Evolutionary conservation across 441 rosid species (phyloP), one percentile per base, ranked within the genome.

Genomic region (California macrophylla): DNA sequence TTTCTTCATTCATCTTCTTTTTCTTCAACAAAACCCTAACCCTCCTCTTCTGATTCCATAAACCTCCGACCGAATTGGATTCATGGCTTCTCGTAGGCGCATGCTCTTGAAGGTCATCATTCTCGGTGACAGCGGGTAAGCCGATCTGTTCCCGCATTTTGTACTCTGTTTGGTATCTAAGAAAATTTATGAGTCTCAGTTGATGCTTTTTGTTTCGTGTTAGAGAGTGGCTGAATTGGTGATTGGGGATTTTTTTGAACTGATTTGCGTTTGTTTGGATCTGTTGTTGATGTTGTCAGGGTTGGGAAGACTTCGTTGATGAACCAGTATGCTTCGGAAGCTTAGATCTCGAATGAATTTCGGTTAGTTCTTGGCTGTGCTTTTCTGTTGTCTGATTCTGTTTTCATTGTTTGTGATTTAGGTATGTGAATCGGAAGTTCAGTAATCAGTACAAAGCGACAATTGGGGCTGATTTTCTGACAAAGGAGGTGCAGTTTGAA

Each of bases 371-470:
- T 72, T 26, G 4, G 1, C 3, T 1, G 47, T 10, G 15, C n/a
- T n/a, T n/a, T n/a, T n/a, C n/a, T 70, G 67, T 29, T 20, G 52
- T 34, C 1, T 60, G 21, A 6, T 45, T 63, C 38, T 67, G 66
- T 66, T 52, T 71, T 18, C 64, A 69, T 29, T 69, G 25, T 20
- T 13, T 34, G 0, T 30, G 28, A n/a, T 67, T 82, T 66, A 88
- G 98, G 82, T 92, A 84, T 74, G 98, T 92, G 84, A 92, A 92
- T 78, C 85, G 90, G 3, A 90, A 85, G 80, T 92, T 89, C 32
- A 91, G 94, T 72, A 93, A 87, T 83, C 97, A 93, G 77, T 93
- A 93, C 68, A 93, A 89, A 79, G 91, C 94, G 2, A 86, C 94
- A 0, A 89, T 89, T 32, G 91, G 94, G 45, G 91, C 89, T 12